Base-by-base conservation (phyloP, 208 protist species). In the Vickermania ingenoplastis region DNA sequence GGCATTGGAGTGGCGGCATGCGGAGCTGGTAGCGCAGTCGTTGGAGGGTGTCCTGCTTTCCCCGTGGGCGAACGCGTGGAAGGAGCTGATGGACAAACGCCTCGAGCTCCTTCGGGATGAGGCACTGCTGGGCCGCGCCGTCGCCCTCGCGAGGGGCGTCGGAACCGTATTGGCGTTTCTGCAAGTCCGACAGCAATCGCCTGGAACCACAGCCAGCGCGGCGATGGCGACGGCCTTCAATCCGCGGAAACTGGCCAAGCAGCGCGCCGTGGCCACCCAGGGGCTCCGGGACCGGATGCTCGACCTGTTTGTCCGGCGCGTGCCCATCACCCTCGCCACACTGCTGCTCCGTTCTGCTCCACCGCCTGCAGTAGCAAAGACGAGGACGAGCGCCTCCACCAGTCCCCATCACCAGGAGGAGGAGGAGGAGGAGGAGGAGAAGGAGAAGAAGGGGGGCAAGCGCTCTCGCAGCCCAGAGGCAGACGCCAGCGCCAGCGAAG, bases 61-160 rank as follows among this genome's bases (percentile, higher is more conserved):
- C 53, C 36, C 36, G 36, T 91, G 80, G 79, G 57, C 66, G 7
- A 77, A 76, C 59, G 30, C 53, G 30, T 91, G 83, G 83, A 81
- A 76, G 68, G 81, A 92, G 69, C 59, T 87, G 53, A 92, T 89
- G 79, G 81, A 92, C 56, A 31, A 85, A 52, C 66, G 69, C 2
- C 62, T 77, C 14, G 65, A 58, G 25, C 59, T 92, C 23, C 66
- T 92, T 41, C 71, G 77, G 25, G 72, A 84, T 21, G 61, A 75
- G 14, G 73, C 76, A 7, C 73, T 71, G 51, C 67, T 92, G 0
- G 5, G 55, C 5, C 63, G 65, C 27, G 85, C 81, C 3, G 73
- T 75, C 2, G 69, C 78, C 2, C 61, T 89, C 14, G 81, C 79
- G 0, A 66, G 68, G 24, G 51, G 58, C 25, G 77, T 89, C 62